Evolutionary conservation across 495 filamentous ascomycete genomes (phyloP), one percentile per base, ranked within the genome.

Genomic region (Echria macrotheca): DNA sequence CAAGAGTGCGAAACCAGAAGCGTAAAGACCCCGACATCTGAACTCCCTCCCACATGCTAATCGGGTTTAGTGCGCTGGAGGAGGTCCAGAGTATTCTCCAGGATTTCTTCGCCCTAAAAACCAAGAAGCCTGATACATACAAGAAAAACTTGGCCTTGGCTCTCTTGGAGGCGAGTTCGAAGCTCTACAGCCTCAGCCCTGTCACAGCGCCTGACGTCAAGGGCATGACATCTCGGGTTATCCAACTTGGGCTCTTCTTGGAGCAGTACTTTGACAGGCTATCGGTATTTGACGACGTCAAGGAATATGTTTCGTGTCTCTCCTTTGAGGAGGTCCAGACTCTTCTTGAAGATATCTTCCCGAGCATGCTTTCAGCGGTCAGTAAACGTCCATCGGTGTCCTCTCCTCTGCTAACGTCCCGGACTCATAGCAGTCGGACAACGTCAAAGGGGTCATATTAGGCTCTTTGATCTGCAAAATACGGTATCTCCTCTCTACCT

Each of bases 261-360:
- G 52, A 65, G 8, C 46, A 62, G 19, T 59, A 69, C 44, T 68
- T 58, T 43, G 53, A 63, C 4, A 60, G 57, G 9, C 43, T 68
- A 7, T 47, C 57, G 2, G 65, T 56, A 7, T 66, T 73, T 46
- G 52, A 59, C 17, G 68, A 69, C 19, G 22, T 72, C n/a, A 67
- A 63, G 43, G 42, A 28, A 2, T 67, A 60, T 28, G 44, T 72
- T 11, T 51, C 64, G 8, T 41, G 57, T 1, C 57, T 72, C 11
- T 49, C 49, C 10, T 56, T 59, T 19, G 50, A 58, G 9, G 64
- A 70, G 31, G 32, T 55, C 35, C 64, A 59, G 55, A 18, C 47
- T 14, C 49, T 70, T 8, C 41, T 64, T 32, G 56, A 61, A 0
- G 33, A 46, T 6, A 54, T 61, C 12, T 10, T 69, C n/a, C 61